These are phyloP conservation scores for Exophiala xenobiotica DNA, from an alignment of 2,329 filamentous ascomycete genomes.

Conservation along the genomic window DNA sequence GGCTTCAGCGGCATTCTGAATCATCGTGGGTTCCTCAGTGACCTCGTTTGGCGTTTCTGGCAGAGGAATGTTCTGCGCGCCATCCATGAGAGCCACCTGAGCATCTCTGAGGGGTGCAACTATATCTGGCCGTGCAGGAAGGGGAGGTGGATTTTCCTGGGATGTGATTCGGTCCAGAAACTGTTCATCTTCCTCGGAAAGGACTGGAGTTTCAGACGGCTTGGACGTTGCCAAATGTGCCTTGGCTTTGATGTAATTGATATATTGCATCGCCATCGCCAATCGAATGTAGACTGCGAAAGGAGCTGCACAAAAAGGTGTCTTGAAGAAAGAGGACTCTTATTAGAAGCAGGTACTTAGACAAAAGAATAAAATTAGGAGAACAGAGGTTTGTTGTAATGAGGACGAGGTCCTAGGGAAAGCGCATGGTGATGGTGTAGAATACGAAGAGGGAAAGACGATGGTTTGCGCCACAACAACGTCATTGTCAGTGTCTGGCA, in stretches of 20 bases:
- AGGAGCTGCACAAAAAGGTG: not conserved
- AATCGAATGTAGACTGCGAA: no score
- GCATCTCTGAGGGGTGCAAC: constrained; percentile 40
- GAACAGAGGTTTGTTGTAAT: not conserved
- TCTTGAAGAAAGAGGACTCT: not conserved
- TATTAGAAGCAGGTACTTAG: not conserved
- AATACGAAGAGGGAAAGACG: no score
- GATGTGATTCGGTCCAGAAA: constrained; percentile 55
- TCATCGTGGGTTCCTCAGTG: constrained; percentile 35
- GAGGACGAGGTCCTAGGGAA: not conserved
- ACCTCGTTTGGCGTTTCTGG: constrained; percentile 47
- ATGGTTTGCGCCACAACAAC: constrained; percentile 17
- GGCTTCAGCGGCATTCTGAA: constrained; percentile 19
- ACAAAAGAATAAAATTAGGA: not conserved
- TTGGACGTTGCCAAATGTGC: constrained; percentile 35
- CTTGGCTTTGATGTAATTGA: constrained; percentile 44
- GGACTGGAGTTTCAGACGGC: constrained; percentile 43
- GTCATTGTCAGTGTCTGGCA: constrained; percentile 2
- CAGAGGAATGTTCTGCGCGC: constrained; percentile 50
- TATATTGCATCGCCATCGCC: constrained; percentile 43
- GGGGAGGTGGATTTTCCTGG: constrained; percentile 43
- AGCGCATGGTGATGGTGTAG: no score
- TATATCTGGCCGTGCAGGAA: constrained; percentile 35
- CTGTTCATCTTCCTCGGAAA: constrained; percentile 62
- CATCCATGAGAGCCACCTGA: constrained; percentile 47